Percentiles rank a stretch among this genome's conserved stretches.
phyloP scores from a whole-genome alignment of 352 stramenopile species.

The Globisporangium viniferum region DNA sequence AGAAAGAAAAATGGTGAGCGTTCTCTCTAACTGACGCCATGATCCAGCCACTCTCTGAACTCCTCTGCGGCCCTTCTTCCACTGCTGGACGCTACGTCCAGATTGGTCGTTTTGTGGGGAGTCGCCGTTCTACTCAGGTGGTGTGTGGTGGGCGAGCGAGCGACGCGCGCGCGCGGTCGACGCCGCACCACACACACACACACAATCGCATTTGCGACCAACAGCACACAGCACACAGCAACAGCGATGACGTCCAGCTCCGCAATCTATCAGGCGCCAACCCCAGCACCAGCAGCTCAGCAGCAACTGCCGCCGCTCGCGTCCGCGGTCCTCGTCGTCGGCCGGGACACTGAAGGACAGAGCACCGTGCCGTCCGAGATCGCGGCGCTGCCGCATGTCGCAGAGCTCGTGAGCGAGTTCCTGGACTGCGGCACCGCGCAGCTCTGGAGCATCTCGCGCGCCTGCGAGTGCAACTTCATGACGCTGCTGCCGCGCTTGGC shows the following conservation, averaged over 20 bases:
- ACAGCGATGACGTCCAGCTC: neutral
- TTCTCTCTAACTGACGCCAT: neutral
- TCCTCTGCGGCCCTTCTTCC: neutral
- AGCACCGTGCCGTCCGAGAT: conserved; percentile 1
- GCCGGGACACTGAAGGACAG: neutral
- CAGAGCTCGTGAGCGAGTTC: neutral
- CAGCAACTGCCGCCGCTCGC: neutral
- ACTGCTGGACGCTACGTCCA: neutral
- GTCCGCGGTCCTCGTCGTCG: neutral
- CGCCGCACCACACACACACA: neutral
- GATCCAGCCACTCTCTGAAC: neutral
- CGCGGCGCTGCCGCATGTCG: conserved; percentile 1
- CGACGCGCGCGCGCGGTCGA: too few species aligned
- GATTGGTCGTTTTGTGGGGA: neutral
- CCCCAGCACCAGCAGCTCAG: neutral
- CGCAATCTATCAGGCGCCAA: too few species aligned
- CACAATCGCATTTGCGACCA: neutral
- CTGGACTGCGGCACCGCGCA: neutral
- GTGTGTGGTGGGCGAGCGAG: too few species aligned
- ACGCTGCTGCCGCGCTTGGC: conserved; percentile 18
- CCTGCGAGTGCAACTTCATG: conserved; percentile 7
- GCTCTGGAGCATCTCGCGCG: conserved; percentile 1
- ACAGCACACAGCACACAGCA: neutral
- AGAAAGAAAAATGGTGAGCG: neutral
- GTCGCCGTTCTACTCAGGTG: neutral